Evolutionary conservation across 805 yeast genomes (phyloP).

Genomic region (Teunomyces aglyptinius): DNA sequence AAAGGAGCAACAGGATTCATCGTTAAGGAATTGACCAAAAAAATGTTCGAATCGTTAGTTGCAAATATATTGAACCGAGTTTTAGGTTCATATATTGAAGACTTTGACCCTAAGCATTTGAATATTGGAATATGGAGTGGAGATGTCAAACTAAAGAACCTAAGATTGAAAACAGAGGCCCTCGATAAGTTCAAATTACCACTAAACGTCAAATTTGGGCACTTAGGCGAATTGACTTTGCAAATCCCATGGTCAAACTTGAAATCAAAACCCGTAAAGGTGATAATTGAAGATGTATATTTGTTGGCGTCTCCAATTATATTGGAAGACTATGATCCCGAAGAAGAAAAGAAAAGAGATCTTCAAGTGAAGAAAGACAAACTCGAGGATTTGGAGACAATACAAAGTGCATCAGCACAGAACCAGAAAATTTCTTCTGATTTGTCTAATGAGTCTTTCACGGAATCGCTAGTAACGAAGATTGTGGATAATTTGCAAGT

Average conservation of each 20-base stretch:
- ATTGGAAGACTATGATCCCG: constrained; percentile 51
- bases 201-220: constrained; percentile 83
- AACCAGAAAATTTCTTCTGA: constrained; percentile 29
- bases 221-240: constrained; percentile 80
- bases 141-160: constrained; percentile 80
- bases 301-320: constrained; percentile 75
- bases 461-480: constrained; percentile 83
- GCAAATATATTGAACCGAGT: constrained; percentile 62
- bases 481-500: constrained; percentile 90
- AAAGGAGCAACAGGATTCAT: not conserved
- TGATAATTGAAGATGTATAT: constrained; percentile 82
- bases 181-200: constrained; percentile 85
- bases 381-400: constrained; percentile 61
- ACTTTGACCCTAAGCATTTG: constrained; percentile 92
- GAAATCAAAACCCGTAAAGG: constrained; percentile 87
- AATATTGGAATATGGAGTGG: constrained; percentile 98
- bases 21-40: not conserved
- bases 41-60: constrained; percentile 67
- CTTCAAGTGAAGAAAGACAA: constrained; percentile 65
- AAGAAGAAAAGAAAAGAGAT: constrained; percentile 58
- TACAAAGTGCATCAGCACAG: constrained; percentile 47
- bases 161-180: constrained; percentile 82
- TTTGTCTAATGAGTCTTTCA: constrained; percentile 70
- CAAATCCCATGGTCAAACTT: constrained; percentile 97
- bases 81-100: constrained; percentile 78